Evolutionary conservation across 768 basidiomycete species (phyloP).

Genomic region (Lentinus tigrinus): DNA sequence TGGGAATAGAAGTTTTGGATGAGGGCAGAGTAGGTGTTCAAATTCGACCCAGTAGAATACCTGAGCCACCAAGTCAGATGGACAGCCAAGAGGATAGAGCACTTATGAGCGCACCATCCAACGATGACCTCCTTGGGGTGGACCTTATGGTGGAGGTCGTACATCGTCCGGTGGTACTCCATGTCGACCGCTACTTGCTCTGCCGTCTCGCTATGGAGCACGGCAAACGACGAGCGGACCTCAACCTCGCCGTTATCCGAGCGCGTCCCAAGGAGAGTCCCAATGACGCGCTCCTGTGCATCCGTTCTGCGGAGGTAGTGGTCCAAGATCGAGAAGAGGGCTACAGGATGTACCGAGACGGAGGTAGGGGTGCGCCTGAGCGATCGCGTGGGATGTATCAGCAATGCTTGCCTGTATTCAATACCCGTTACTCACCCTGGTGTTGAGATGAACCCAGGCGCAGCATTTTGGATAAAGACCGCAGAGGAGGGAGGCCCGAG

Average conservation of each 20-base stretch:
- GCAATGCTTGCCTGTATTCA: not conserved
- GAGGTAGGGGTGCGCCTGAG: conserved; percentile 68
- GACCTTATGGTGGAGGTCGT: conserved; percentile 83
- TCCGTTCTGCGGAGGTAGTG: conserved; percentile 90
- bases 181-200: conserved; percentile 96
- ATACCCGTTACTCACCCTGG: conserved; percentile 39
- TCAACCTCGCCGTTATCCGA: conserved; percentile 56
- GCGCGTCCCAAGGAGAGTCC: conserved; percentile 87
- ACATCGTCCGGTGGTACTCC: conserved; percentile 94
- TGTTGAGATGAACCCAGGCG: conserved; percentile 29
- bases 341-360: conserved; percentile 87
- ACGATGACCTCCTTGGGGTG: conserved; percentile 88
- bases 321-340: conserved; percentile 92
- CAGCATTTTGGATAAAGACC: conserved; percentile 37
- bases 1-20: conserved; percentile 98
- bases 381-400: conserved; percentile 2
- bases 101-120: conserved; percentile 77
- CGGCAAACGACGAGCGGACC: conserved; percentile 84
- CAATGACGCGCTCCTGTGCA: conserved; percentile 86
- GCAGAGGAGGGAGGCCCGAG: conserved; percentile 48
- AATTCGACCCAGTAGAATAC: conserved; percentile 89
- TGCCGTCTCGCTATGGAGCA: conserved; percentile 87
- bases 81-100: not conserved
- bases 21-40: conserved; percentile 93
- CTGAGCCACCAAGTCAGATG: conserved; percentile 36